Conservation (phyloP, 441 rosid genomes). For the Adansonia madagascariensis region DNA sequence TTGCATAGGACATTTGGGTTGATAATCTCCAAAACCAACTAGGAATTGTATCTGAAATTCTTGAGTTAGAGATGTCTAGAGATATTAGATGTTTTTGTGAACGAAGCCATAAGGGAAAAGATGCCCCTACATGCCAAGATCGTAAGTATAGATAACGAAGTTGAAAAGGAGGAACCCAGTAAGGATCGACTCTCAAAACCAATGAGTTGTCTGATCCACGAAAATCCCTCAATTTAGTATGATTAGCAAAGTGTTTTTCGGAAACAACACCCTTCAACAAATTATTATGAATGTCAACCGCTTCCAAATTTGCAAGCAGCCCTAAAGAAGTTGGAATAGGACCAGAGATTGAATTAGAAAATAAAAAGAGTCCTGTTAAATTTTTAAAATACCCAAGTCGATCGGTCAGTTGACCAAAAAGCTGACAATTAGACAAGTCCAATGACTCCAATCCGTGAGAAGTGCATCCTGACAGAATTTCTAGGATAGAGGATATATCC, state of each 20-base stretch:
- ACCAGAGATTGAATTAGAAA: conserved; percentile 25
- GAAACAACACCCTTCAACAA: conserved; percentile 24
- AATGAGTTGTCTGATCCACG: background rate
- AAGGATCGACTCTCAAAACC: conserved; percentile 10
- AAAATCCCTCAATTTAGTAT: conserved; percentile 15
- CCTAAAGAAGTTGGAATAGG: conserved; percentile 41
- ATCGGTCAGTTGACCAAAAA: conserved; percentile 3
- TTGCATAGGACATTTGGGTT: background rate
- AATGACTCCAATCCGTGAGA: background rate
- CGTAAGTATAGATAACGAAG: background rate
- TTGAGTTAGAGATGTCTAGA: conserved; percentile 19
- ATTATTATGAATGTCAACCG: background rate
- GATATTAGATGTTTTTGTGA: background rate
- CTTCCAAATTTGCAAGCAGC: conserved; percentile 18
- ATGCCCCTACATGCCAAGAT: conserved; percentile 29
- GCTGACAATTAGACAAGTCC: background rate
- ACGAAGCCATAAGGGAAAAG: conserved; percentile 30
- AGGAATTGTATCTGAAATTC: conserved; percentile 23
- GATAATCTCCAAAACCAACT: conserved; percentile 13
- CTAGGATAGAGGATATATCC: background rate
- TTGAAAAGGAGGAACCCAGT: conserved; percentile 29
- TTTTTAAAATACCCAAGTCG: background rate
- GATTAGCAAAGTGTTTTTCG: conserved; percentile 26
- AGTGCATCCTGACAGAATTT: conserved; percentile 9
- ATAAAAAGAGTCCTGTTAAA: conserved; percentile 31